Conservation (phyloP, 257 asterid genomes). For the Przewalskia tangutica region DNA sequence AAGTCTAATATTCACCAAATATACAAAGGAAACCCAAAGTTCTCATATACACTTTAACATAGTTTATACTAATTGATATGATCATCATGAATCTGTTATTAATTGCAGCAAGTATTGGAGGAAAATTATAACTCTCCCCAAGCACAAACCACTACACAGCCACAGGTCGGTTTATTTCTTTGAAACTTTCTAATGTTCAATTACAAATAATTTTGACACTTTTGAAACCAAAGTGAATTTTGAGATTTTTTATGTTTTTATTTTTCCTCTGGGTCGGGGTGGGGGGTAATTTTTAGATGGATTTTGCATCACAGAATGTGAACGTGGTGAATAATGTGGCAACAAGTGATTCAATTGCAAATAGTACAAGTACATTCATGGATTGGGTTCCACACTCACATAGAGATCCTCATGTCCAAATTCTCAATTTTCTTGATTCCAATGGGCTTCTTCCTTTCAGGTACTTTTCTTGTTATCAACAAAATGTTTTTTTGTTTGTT, state of each 20-base stretch:
- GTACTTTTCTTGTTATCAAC: slow-evolving; percentile 9
- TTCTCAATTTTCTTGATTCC: slow-evolving; percentile 63
- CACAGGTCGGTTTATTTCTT: neutral
- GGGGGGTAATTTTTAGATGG: slow-evolving; percentile 29
- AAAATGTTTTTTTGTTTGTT: no score
- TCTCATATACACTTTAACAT: no score
- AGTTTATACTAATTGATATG: neutral
- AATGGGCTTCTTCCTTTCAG: slow-evolving; percentile 58
- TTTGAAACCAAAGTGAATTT: neutral
- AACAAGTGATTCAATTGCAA: slow-evolving; percentile 27
- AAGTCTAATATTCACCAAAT: no score
- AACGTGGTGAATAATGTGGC: slow-evolving; percentile 4
- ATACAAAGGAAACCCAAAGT: no score
- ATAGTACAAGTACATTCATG: slow-evolving; percentile 26
- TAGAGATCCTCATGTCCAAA: slow-evolving; percentile 56
- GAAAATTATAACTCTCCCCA: slow-evolving; percentile 36
- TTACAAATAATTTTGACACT: neutral
- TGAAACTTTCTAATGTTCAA: neutral
- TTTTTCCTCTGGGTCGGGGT: neutral
- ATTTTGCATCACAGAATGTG: slow-evolving; percentile 25
- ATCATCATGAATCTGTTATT: neutral
- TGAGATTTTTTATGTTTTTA: no score
- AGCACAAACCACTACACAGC: slow-evolving; percentile 43
- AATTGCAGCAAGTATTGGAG: slow-evolving; percentile 51
- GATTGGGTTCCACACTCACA: slow-evolving; percentile 57